Percentiles rank a stretch among this genome's conserved stretches.
These are phyloP conservation scores for Azolla pinnata DNA, from an alignment of 75 land plant genomes.

Conservation along the genomic window DNA sequence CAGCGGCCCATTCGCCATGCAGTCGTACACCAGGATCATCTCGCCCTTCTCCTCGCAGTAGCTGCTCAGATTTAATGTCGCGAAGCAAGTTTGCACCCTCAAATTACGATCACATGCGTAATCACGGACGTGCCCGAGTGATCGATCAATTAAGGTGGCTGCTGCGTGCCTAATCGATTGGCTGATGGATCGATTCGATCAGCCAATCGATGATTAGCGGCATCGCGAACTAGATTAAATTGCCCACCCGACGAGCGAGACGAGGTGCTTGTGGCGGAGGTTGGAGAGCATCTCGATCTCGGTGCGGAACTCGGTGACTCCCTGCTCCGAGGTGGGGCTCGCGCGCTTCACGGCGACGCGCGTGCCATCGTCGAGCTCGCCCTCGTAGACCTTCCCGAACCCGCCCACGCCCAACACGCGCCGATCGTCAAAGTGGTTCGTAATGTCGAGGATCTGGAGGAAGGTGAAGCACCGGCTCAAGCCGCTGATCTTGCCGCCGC, in stretches of 20 bases:
- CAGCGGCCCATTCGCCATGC: slow-evolving; percentile 67
- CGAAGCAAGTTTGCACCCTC: no score
- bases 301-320: slow-evolving; percentile 51
- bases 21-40: slow-evolving; percentile 71
- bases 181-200: no score
- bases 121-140: no score
- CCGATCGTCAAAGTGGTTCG: slow-evolving; percentile 32
- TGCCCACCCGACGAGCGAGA: slow-evolving; percentile 39
- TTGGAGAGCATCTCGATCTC: slow-evolving; percentile 71
- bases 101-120: no score
- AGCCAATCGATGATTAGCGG: no score
- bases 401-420: slow-evolving; percentile 42
- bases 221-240: slow-evolving; percentile 13
- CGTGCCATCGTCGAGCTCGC: slow-evolving; percentile 40
- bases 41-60: slow-evolving; percentile 60
- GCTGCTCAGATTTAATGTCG: no score
- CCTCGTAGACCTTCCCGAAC: slow-evolving; percentile 48
- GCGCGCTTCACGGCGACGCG: slow-evolving; percentile 62
- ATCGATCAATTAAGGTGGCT: no score
- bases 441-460: slow-evolving; percentile 32
- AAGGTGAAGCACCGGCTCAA: slow-evolving; percentile 35
- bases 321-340: slow-evolving; percentile 52
- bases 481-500: slow-evolving; percentile 53
- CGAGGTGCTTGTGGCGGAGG: slow-evolving; percentile 55
- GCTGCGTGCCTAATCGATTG: no score